A percentile compares a stretch with the other conserved stretches of the same genome.
Evolutionary conservation across 805 yeast species (phyloP).

Genomic region (Candida tibetensis): DNA sequence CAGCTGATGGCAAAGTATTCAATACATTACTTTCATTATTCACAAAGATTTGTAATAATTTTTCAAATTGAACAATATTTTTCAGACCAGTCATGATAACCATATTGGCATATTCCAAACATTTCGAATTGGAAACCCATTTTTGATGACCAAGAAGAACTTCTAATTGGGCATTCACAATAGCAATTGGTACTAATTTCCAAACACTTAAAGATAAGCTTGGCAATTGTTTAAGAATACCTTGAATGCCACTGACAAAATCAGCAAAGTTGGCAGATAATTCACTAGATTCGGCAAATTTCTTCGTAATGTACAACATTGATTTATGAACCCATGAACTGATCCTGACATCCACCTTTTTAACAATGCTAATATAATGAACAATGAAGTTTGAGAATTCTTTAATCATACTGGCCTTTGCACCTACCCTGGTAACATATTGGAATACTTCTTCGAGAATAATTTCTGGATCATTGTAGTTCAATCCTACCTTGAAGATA

Average conservation of each 20-base stretch:
- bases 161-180: constrained; percentile 64
- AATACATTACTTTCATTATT: constrained; percentile 48
- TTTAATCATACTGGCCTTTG: constrained; percentile 27
- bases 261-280: constrained; percentile 28
- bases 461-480: constrained; percentile 10
- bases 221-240: constrained; percentile 12
- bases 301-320: constrained; percentile 58
- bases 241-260: constrained; percentile 25
- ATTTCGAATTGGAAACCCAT: constrained; percentile 44
- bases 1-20: constrained; percentile 18
- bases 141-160: constrained; percentile 44
- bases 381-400: constrained; percentile 29
- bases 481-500: constrained; percentile 14
- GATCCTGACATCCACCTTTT: constrained; percentile 19
- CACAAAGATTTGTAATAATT: constrained; percentile 60
- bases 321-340: constrained; percentile 57
- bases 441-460: constrained; percentile 21
- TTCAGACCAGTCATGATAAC: constrained; percentile 36
- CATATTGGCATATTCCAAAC: constrained; percentile 46
- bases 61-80: constrained; percentile 41
- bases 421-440: constrained; percentile 17
- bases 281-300: constrained; percentile 49
- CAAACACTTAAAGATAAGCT: constrained; percentile 20
- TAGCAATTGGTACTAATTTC: constrained; percentile 40
- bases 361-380: constrained; percentile 23